Evolutionary conservation across 257 asterid genomes (phyloP), one percentile per base, ranked within the genome.

Genomic region (Gentiana straminea): DNA sequence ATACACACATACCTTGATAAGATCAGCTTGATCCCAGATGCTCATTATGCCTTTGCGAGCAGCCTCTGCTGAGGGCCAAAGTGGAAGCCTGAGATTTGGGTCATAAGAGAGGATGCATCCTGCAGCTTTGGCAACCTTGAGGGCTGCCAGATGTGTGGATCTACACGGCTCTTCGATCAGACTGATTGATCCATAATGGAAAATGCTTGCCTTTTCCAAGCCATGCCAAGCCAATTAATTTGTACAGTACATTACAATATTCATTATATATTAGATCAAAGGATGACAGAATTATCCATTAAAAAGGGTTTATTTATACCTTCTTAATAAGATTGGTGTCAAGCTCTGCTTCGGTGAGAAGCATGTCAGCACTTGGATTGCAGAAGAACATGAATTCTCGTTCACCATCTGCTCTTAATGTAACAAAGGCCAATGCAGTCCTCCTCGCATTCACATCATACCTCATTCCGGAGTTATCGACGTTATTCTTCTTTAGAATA

Each of bases 21-120:
- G 7, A 7, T 73, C 82, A 13, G 79, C 77, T 59, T 69, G 71
- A 58, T 70, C 66, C 79, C 82, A 69, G 3, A 73, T 73, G 51
- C 74, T 69, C 67, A 69, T 57, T 33, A 73, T 70, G 49, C 70
- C 65, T 58, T 46, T 48, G 13, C 76, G 49, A 12, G 79, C 75
- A 37, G 59, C 63, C 65, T 61, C 64, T 0, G 63, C 58, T 8
- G 78, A 73, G 3, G 74, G 56, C 83, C 83, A 73, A 13, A 77
- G 63, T n/a, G n/a, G n/a, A n/a, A n/a, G n/a, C n/a, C n/a, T n/a
- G n/a, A n/a, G n/a, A n/a, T n/a, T n/a, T n/a, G 73, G 80, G 37
- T 74, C 73, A 53, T 74, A 65, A 6, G 76, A 74, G 61, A 61
- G 68, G 50, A 62, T n/a, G 64, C 68, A 62, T 2, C 62, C 65